A percentile compares a stretch with the other conserved stretches of the same genome.
Conservation (phyloP, 1,284 basidiomycete species). For the Cutaneotrichosporon cyanovorans region DNA sequence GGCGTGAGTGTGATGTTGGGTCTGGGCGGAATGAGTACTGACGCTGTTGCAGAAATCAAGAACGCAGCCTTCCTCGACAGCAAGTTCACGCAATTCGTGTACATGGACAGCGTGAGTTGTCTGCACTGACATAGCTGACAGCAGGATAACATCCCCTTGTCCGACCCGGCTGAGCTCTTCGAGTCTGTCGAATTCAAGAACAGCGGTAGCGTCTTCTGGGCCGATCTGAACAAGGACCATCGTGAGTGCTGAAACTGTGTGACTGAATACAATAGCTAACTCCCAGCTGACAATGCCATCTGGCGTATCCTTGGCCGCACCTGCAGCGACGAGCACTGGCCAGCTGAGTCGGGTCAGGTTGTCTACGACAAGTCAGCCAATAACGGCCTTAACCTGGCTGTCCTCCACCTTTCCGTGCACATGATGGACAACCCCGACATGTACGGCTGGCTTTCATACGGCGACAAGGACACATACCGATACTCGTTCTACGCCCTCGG, state of each 20-base stretch:
- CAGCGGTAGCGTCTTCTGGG: constrained; percentile 48
- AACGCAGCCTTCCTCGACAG: constrained; percentile 39
- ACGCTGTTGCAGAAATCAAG: constrained; percentile 34
- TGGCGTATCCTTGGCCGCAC: constrained; percentile 46
- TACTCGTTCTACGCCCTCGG: constrained; percentile 48
- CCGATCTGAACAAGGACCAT: constrained; percentile 49
- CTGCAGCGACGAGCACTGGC: constrained; percentile 48
- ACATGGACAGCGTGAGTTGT: constrained; percentile 40
- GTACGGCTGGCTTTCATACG: constrained; percentile 46
- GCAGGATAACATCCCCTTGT: constrained; percentile 47
- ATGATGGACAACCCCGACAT: constrained; percentile 47
- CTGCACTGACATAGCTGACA: neutral
- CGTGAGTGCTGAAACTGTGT: constrained; percentile 29
- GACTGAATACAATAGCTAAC: neutral
- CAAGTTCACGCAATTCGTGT: constrained; percentile 42
- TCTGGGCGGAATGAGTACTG: too few species aligned
- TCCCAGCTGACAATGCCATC: constrained; percentile 48
- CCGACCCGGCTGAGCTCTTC: constrained; percentile 46
- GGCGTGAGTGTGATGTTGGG: constrained; percentile 19
- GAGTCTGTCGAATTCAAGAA: constrained; percentile 44
- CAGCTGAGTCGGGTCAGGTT: constrained; percentile 48
- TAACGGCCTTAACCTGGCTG: constrained; percentile 48
- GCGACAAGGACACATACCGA: constrained; percentile 47
- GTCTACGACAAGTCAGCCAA: constrained; percentile 48
- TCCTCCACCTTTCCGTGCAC: constrained; percentile 45